Evolutionary conservation across 129 eudicot species (phyloP), one percentile per base, ranked within the genome.

Genomic region (Helianthus annuus): DNA sequence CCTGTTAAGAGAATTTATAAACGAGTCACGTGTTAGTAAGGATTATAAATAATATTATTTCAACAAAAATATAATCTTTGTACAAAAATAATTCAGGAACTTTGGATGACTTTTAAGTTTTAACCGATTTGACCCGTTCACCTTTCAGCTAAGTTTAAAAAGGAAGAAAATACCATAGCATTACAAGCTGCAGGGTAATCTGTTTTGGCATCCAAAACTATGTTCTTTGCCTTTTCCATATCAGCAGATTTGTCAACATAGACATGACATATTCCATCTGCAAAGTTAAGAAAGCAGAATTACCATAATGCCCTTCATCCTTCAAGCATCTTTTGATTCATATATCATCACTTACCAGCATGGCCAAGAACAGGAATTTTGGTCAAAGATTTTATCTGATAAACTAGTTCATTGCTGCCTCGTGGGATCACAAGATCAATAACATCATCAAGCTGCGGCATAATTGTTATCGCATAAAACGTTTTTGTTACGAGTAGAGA

Each of bases 131-230:
- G 65, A 29, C 44, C 42, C 7, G 3, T 32, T 24, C 40, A 3
- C 42, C 5, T 59, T 59, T 27, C 29, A 59, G 16, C 65, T 29
- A 11, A 59, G 42, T 27, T 48, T 57, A 65, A 10, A 48, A 66
- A 71, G 40, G 62, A 77, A 58, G 32, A 39, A 74, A 16, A 39
- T 83, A 95, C 99, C 99, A 95, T 95, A 15, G 99, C 99, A 80
- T 95, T 95, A 76, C 99, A 95, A 66, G 97, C 97, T 42, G 99
- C 99, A 27, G 99, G 99, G 60, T 95, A 95, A 83, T 95, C 99
- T 4, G 89, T 84, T 86, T 95, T 95, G 40, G 99, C 89, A 78
- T 95, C 99, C 79, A 88, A 54, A 77, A 95, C 94, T 70, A 95
- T 86, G 66, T 80, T 85, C 78, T 90, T 95, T 45, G 97, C 97